Evolutionary conservation across 1,139 yeast species (phyloP).

Genomic region (Taphrina deformans): DNA sequence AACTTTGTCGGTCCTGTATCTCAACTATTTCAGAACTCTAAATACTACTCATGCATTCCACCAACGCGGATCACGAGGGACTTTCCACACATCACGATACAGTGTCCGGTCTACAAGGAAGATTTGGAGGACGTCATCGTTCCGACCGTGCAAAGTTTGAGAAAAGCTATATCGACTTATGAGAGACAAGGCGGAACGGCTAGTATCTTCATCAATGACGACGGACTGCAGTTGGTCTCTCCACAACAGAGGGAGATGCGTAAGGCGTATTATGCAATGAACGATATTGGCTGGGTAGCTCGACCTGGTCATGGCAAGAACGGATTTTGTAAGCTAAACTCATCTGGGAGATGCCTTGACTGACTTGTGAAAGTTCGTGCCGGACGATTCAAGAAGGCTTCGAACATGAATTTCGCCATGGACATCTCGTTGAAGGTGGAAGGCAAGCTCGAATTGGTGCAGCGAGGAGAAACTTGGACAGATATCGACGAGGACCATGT

Average conservation of each 20-base stretch:
- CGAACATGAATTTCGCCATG: conserved; percentile 38
- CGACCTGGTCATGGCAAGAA: conserved; percentile 38
- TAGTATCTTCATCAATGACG: conserved; percentile 35
- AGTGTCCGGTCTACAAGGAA: conserved; percentile 36
- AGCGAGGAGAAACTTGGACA: conserved; percentile 31
- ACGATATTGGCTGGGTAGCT: conserved; percentile 37
- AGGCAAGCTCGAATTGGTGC: conserved; percentile 28
- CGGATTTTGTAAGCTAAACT: conserved; percentile 25
- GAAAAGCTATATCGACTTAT: conserved; percentile 34
- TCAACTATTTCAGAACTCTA: conserved; percentile 32
- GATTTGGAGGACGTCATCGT: conserved; percentile 18
- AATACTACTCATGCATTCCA: conserved; percentile 29
- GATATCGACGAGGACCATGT: conserved; percentile 35
- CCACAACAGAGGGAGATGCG: conserved; percentile 25
- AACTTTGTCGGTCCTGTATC: conserved; percentile 34
- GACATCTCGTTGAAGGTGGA: conserved; percentile 38
- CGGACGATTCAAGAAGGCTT: conserved; percentile 38
- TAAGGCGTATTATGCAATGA: conserved; percentile 35
- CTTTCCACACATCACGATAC: conserved; percentile 37
- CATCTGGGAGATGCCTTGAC: neutral
- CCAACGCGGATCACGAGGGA: conserved; percentile 29
- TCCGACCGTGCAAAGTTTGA: conserved; percentile 31
- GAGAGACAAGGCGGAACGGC: conserved; percentile 37
- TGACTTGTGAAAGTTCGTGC: conserved; percentile 27
- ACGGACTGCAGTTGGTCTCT: conserved; percentile 35